Evolutionary conservation across 2,329 filamentous ascomycete genomes (phyloP), one percentile per base, ranked within the genome.

Genomic region (Penicillium sp.): DNA sequence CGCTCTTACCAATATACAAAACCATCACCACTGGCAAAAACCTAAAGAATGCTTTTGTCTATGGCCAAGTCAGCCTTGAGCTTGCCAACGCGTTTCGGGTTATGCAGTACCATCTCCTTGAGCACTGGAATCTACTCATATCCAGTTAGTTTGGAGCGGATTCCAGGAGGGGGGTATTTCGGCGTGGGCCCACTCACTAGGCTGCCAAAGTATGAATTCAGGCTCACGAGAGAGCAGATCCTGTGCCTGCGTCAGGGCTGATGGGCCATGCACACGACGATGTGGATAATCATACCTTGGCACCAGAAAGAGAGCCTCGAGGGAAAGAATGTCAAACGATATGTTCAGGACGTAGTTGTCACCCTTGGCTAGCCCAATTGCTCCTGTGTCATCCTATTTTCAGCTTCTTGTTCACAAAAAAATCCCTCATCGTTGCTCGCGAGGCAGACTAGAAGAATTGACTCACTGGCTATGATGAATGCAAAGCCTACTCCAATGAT

Each of bases 271-370:
- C 26, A 44, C 40, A 46, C 21, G 17, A 21, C 9, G 21, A 23
- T 29, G 29, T 13, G 23, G 9, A 8, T 4, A 7, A 30, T 33
- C 30, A 60, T 63, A 79, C 77, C 84, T 79, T 34, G 92, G 92
- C 17, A 96, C 88, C 72, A 97, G 86, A 69, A 97, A 93, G 8
- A 97, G 80, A 0, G 91, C 92, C 70, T 96, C 90, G 12, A 97
- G 78, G 0, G 91, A 88, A 18, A 97, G 78, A n/a, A 97, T 86
- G 65, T 97, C 90, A 68, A 96, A 97, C 1, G 91, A 87, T 3
- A 87, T 79, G 54, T 94, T 88, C 40, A 88, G 88, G n/a, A 90
- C 81, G 13, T 78, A 72, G 8, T 77, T 71, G 57, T 86, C 84
- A 18, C 82, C 70, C 46, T 81, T 82, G 18, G 79, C 78, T 21